phyloP scores from a whole-genome alignment of 805 yeast genomes.

The Metschnikowia kofuensis region DNA sequence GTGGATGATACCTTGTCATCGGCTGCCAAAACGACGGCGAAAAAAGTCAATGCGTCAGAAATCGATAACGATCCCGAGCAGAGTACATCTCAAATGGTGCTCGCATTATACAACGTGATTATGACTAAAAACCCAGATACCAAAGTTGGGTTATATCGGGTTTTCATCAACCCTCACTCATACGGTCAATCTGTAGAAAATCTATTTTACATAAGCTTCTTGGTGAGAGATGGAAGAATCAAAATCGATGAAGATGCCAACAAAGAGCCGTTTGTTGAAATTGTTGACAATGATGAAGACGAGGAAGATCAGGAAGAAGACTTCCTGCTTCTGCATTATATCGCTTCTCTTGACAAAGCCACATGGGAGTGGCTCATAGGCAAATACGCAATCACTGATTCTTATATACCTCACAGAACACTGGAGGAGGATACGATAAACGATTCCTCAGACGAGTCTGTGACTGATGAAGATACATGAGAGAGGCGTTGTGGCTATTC shows the following conservation, averaged over 20 bases:
- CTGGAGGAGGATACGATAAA: constrained; percentile 12
- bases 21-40: constrained; percentile 39
- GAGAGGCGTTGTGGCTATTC: too few relatives aligned
- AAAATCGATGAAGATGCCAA: constrained; percentile 47
- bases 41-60: constrained; percentile 50
- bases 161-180: constrained; percentile 71
- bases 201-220: constrained; percentile 76
- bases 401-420: constrained; percentile 48
- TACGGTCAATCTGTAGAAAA: constrained; percentile 82
- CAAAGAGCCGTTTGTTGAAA: constrained; percentile 44
- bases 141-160: constrained; percentile 57
- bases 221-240: constrained; percentile 70
- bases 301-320: constrained; percentile 17
- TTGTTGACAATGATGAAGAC: constrained; percentile 16
- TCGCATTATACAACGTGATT: constrained; percentile 46
- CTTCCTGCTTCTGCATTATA: constrained; percentile 47
- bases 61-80: constrained; percentile 49
- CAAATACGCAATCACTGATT: constrained; percentile 51
- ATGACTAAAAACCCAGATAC: constrained; percentile 22
- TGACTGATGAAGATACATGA: neutral
- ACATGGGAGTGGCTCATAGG: constrained; percentile 63
- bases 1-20: constrained; percentile 43
- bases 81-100: constrained; percentile 65
- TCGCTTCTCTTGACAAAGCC: constrained; percentile 64
- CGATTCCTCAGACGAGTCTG: constrained; percentile 1